Evolutionary conservation across 306 rosid species (phyloP), one percentile per base, ranked within the genome.

Genomic region (Betula pendula): DNA sequence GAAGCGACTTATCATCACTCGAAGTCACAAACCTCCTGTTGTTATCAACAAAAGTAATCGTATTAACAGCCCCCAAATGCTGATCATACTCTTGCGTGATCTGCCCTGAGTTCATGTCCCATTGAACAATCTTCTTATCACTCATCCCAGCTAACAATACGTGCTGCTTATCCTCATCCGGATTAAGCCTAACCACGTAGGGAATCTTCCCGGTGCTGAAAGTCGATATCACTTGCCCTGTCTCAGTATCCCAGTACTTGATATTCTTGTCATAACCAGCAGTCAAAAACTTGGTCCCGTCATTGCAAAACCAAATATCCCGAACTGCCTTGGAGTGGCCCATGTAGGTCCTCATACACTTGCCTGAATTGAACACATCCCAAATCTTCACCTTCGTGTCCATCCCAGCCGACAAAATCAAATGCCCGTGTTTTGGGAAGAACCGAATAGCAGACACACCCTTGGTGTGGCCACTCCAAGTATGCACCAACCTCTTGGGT

Each of bases 1-100:
- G 91, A 38, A 96, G 98, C 0, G 98, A 96, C 78, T 96, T 96
- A 55, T 92, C 98, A 75, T 96, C 99, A 13, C 99, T 96, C 2
- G 99, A 96, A 71, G 99, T 96, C 45, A 96, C 99, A 87, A 96
- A 96, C 60, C 99, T 88, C 74, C 99, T 74, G 33, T 96, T 96
- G 81, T 92, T 96, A 89, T 96, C 99, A 9, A 96, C 99, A 88
- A 92, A 96, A 2, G 98, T 96, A 55, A 96, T 92, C 72, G 98
- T 96, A 79, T 96, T 96, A 78, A 96, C 99, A 25, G 99, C 99
- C 35, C 99, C 98, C 79, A 96, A 83, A 92, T 96, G 99, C 68
- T 96, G 97, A 85, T 96, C 99, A 84, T 96, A 96, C 88, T 96
- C 99, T 74, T 96, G 98, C n/a, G 97, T 92, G 49, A 96, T 96